Evolutionary conservation across 1,284 basidiomycete genomes (phyloP).

Genomic region (Trichosporon faecale): DNA sequence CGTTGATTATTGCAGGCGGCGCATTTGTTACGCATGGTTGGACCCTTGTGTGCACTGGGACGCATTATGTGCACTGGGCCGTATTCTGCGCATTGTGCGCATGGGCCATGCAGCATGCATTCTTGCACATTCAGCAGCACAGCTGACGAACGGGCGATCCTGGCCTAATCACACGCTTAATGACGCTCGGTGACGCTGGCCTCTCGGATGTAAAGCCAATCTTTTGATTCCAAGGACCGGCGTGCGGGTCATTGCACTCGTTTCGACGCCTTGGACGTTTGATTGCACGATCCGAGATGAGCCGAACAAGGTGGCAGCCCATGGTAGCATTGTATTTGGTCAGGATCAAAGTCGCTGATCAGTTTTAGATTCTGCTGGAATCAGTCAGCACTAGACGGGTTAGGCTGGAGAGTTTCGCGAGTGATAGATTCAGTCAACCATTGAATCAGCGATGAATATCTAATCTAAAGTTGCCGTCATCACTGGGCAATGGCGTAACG

Average conservation of each 20-base stretch:
- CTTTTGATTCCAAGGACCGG: not conserved
- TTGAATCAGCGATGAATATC: not conserved
- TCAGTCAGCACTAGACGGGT: not conserved
- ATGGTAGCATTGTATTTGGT: not conserved
- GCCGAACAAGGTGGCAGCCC: not conserved
- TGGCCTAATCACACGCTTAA: not conserved
- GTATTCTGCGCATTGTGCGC: no score
- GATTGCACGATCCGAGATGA: not conserved
- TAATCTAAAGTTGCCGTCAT: constrained; percentile 5
- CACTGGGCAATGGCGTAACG: not conserved
- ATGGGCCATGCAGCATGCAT: no score
- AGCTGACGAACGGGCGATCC: not conserved
- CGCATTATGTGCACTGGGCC: no score
- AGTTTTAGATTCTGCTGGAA: constrained; percentile 2
- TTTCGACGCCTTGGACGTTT: not conserved
- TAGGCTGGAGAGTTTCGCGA: no score
- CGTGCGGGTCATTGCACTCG: not conserved
- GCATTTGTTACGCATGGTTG: no score
- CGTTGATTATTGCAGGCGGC: no score
- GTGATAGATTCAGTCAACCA: not conserved
- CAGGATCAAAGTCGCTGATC: not conserved
- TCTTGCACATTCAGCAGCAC: not conserved
- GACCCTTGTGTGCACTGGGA: no score
- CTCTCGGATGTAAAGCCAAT: not conserved
- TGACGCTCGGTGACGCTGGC: not conserved